Evolutionary conservation across 805 yeast species (phyloP), one percentile per base, ranked within the genome.

Genomic region (Starmerella bombi): DNA sequence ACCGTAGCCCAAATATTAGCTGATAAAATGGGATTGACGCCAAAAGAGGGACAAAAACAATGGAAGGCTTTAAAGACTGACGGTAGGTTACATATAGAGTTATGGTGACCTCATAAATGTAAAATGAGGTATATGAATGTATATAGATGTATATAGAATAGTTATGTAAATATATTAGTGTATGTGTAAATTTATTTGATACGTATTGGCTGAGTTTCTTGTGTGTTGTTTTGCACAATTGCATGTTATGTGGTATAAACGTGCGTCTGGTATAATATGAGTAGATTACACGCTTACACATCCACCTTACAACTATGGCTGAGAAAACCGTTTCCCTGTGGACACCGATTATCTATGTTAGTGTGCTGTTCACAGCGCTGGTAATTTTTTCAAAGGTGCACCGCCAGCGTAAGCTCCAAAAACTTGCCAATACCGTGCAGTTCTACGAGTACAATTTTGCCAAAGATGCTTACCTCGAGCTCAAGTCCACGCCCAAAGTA

Each of bases 391-490:
- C 93, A 17, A 67, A 75, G 32, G 64, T 69, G 40, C 81, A 85
- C 59, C 71, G 88, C 52, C 59, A 66, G 41, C 71, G 71, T 54
- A 72, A 72, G 49, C 54, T 72, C 29, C 53, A 64, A 40, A 70
- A 73, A 46, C 62, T 81, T 43, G 64, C 74, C 14, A 63, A 69
- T 32, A 70, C 80, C 49, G 72, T 71, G 50, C 86, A 94, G 12
- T 73, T 88, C 51, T 86, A 84, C 59, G 75, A 65, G 19, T 50
- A 65, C 29, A 80, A 80, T 60, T 67, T 72, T 47, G 71, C 83
- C 4, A 68, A 74, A 48, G 77, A 74, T 42, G 57, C 83, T 45
- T 84, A 77, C 58, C 58, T 65, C 38, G 69, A 75, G 36, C 64
- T 86, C 41, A 71, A 73, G 51, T 64, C 62, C 14, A 66, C 65